phyloP scores from a whole-genome alignment of 352 stramenopile genomes.

The Phytophthora kernoviae region DNA sequence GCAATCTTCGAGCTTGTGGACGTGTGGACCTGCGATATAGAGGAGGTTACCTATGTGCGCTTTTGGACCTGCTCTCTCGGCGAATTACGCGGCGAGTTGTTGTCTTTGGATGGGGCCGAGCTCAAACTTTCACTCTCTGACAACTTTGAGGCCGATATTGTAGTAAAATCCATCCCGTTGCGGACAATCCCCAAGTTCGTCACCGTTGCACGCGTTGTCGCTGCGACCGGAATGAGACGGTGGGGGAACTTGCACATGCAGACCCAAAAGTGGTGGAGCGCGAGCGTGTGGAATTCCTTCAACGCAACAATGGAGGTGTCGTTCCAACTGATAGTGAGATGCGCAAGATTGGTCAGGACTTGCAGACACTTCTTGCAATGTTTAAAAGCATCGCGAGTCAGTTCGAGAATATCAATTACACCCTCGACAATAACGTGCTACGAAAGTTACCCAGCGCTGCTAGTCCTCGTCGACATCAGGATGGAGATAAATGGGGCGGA shows the following conservation, averaged over 20 bases:
- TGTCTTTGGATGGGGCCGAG: conserved; percentile 71
- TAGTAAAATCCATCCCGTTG: conserved; percentile 79
- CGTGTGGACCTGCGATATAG: conserved; percentile 81
- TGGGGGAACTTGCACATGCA: conserved; percentile 66
- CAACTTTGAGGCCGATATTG: conserved; percentile 73
- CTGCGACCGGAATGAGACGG: conserved; percentile 51
- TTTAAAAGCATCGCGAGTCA: conserved; percentile 66
- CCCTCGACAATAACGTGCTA: conserved; percentile 41
- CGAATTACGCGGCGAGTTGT: conserved; percentile 73
- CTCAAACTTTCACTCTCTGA: conserved; percentile 75
- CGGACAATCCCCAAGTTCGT: conserved; percentile 72
- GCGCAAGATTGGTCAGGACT: conserved; percentile 61
- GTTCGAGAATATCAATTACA: conserved; percentile 54
- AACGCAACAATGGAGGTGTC: conserved; percentile 30
- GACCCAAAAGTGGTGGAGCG: conserved; percentile 61
- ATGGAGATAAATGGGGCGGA: not conserved
- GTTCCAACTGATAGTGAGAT: conserved; percentile 22
- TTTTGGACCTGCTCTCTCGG: conserved; percentile 70
- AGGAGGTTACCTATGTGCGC: conserved; percentile 66
- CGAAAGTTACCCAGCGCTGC: conserved; percentile 13
- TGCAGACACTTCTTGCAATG: conserved; percentile 63
- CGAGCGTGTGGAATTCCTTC: conserved; percentile 57
- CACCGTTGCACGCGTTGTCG: conserved; percentile 60
- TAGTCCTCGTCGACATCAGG: conserved; percentile 1
- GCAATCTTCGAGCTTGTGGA: conserved; percentile 82